phyloP scores from a whole-genome alignment of 805 yeast species.

The Candida andamanensis region DNA sequence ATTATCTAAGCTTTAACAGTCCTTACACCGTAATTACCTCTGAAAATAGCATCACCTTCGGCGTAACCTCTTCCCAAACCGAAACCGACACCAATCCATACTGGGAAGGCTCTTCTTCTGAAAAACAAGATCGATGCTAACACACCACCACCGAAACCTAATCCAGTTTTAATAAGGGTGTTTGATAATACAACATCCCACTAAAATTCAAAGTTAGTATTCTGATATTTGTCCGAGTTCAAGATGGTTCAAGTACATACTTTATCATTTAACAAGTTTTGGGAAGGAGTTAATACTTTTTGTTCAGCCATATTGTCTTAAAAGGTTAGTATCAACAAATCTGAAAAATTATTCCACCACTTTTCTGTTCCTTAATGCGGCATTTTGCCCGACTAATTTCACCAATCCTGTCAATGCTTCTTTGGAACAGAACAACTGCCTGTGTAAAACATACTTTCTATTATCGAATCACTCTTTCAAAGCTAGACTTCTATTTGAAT shows the following conservation, averaged over 20 bases:
- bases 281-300: conserved; percentile 42
- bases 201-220: conserved; percentile 3
- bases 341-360: no score
- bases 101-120: conserved; percentile 95
- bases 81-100: conserved; percentile 95
- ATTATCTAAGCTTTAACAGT: conserved; percentile 55
- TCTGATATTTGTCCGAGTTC: conserved; percentile 10
- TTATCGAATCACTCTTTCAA: no score
- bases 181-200: conserved; percentile 98
- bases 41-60: conserved; percentile 96
- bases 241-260: conserved; percentile 15
- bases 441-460: no score
- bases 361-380: no score
- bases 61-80: conserved; percentile 98
- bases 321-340: no score
- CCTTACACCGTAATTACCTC: conserved; percentile 66
- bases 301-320: no score
- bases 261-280: conserved; percentile 58
- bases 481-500: no score
- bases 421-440: no score
- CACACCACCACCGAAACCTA: conserved; percentile 96
- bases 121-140: conserved; percentile 84
- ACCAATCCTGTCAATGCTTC: no score
- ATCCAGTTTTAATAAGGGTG: conserved; percentile 88
- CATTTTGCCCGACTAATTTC: no score